phyloP scores from a whole-genome alignment of 352 stramenopile genomes.

The Pythium vanterpoolii region DNA sequence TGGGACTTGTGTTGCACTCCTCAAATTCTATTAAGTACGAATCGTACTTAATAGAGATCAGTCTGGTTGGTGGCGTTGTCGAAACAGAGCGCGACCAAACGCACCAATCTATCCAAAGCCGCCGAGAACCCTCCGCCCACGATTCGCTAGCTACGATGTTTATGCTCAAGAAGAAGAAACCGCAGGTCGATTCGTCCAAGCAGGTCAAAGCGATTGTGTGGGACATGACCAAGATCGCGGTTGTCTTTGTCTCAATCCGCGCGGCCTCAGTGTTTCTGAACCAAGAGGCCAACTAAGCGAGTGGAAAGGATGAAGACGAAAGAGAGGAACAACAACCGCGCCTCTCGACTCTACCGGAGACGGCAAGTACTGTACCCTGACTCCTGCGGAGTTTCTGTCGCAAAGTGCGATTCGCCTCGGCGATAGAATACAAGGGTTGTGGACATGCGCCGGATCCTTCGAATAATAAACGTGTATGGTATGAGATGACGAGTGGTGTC shows the following conservation, averaged over 20 bases:
- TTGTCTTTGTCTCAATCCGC: conserved; percentile 73
- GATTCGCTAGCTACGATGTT: conserved; percentile 48
- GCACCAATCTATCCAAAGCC: background rate
- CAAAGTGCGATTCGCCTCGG: too few relatives aligned
- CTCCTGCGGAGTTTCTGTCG: too few relatives aligned
- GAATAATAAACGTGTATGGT: background rate
- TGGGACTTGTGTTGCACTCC: conserved; percentile 17
- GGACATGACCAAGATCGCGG: conserved; percentile 74
- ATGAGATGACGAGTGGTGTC: background rate
- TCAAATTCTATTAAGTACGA: background rate
- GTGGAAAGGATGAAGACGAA: background rate
- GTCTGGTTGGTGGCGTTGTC: conserved; percentile 10
- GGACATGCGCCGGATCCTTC: background rate
- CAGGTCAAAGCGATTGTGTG: conserved; percentile 71
- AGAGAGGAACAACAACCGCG: background rate
- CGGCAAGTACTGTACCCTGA: too few relatives aligned
- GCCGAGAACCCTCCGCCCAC: background rate
- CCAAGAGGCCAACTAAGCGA: conserved; percentile 32
- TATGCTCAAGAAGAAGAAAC: conserved; percentile 89
- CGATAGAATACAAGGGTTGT: conserved; percentile 10
- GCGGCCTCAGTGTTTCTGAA: conserved; percentile 69
- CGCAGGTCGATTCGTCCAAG: conserved; percentile 73
- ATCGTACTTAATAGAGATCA: conserved; percentile 25
- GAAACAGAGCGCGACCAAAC: background rate
- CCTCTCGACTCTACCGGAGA: too few relatives aligned